Evolutionary conservation across 805 yeast species (phyloP), one percentile per base, ranked within the genome.

Genomic region (Yamadazyma sp.): DNA sequence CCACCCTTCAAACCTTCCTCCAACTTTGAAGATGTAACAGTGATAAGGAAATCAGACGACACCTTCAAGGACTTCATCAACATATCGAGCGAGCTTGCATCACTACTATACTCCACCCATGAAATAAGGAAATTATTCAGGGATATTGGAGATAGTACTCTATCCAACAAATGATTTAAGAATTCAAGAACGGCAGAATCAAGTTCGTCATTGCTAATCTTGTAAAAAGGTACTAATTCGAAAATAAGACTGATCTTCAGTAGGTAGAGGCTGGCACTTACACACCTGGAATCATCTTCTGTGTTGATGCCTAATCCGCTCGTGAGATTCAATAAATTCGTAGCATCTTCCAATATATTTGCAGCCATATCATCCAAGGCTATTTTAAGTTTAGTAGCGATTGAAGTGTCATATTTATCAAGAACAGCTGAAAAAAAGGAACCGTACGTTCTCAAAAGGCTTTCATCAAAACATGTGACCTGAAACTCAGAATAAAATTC

Each of bases 361-460:
- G 12, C 20, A 12, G n/a, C 16, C 10, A 13, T 6, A 13, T 31
- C 24, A 31, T 31, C 35, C 4, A 31, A 9, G 5, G 5, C 11
- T 11, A 20, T 22, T 13, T 22, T 31, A 3, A 22, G 13, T 4
- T 31, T 20, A 6, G 35, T 19, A 21, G 35, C 11, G 6, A 31
- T 8, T 3, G 35, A 15, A 14, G 24, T 24, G 5, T 23, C 32
- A 11, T 37, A 31, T 10, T 35, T 28, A 22, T 20, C 21, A 4
- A 33, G 22, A 7, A 28, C 14, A 30, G 30, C 20, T 9, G 39
- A 22, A 6, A 41, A 27, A 8, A 35, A 41, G n/a, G 40, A 24
- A 6, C 36, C 27, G 16, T 21, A 27, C 7, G 17, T 23, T 27
- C 24, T 44, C 23, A 19, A 20, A 18, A 38, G 25, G 10, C n/a